These are phyloP conservation scores for Phytophthora lateralis DNA, from an alignment of 352 stramenopile genomes.

Conservation along the genomic window DNA sequence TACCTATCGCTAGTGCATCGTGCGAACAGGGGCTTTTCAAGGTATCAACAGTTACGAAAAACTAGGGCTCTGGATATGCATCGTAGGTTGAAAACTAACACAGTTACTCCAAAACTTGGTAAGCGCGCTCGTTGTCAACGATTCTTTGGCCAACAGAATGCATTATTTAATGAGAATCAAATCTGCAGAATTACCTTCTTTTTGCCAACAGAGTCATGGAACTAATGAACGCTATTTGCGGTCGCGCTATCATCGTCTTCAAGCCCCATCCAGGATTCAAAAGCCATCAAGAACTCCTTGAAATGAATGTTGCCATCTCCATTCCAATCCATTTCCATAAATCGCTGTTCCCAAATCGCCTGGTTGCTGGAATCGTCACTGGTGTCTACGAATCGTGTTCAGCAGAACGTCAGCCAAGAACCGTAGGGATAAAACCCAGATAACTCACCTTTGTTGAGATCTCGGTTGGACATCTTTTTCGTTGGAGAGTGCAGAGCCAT, in stretches of 20 bases:
- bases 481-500: slow-evolving; percentile 79
- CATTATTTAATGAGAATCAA: too few species aligned
- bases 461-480: slow-evolving; percentile 68
- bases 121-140: too few species aligned
- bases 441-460: slow-evolving; percentile 26
- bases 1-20: too few species aligned
- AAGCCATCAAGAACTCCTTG: slow-evolving; percentile 90
- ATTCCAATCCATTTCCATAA: slow-evolving; percentile 90
- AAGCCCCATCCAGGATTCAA: slow-evolving; percentile 86
- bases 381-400: slow-evolving; percentile 13
- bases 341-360: slow-evolving; percentile 82
- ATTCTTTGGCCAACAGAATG: too few species aligned
- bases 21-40: too few species aligned
- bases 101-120: too few species aligned
- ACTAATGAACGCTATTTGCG: background rate
- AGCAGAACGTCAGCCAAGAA: background rate
- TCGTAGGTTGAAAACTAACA: too few species aligned
- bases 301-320: slow-evolving; percentile 87
- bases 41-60: too few species aligned
- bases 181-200: too few species aligned
- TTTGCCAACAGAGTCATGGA: background rate
- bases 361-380: slow-evolving; percentile 63
- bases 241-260: slow-evolving; percentile 48
- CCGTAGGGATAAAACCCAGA: background rate
- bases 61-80: too few species aligned